A percentile compares a stretch with the other conserved stretches of the same genome.
Conservation (phyloP, 148 eudicot genomes). For the Selenicereus undatus region DNA sequence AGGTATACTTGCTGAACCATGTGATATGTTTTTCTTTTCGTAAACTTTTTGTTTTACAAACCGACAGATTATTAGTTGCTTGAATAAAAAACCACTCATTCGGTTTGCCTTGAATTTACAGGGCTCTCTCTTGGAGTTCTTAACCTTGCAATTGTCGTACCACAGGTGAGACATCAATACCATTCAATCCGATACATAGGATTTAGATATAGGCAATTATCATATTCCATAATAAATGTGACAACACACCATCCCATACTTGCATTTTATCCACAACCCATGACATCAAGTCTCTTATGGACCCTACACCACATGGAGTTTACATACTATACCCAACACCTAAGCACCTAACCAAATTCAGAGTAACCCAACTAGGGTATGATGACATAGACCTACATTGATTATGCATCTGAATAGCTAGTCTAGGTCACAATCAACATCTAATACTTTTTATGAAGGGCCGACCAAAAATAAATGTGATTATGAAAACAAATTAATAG, state of each 20-base stretch:
- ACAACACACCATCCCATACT: constrained; percentile 8
- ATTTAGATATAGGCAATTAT: not conserved
- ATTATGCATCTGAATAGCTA: too few relatives aligned
- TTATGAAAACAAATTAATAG: too few relatives aligned
- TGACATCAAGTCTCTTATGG: not conserved
- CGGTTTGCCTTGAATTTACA: not conserved
- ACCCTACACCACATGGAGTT: constrained; percentile 24
- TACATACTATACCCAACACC: not conserved
- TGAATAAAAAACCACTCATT: not conserved
- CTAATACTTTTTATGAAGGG: constrained; percentile 1
- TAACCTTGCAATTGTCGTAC: constrained; percentile 63
- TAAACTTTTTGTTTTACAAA: not conserved
- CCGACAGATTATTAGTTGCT: not conserved
- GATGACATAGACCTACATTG: constrained; percentile 12
- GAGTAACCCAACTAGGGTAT: constrained; percentile 2
- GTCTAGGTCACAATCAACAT: constrained; percentile 1
- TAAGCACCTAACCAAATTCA: not conserved
- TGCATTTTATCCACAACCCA: constrained; percentile 16
- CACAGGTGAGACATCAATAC: constrained; percentile 44
- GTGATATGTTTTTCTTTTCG: not conserved
- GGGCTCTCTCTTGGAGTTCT: constrained; percentile 69
- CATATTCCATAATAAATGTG: not conserved
- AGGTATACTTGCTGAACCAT: constrained; percentile 29
- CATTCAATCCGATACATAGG: not conserved
- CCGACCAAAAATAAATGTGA: constrained; percentile 7